Evolutionary conservation across 2,329 filamentous ascomycete genomes (phyloP), one percentile per base, ranked within the genome.

Genomic region (Myriosclerotinia scirpicola): DNA sequence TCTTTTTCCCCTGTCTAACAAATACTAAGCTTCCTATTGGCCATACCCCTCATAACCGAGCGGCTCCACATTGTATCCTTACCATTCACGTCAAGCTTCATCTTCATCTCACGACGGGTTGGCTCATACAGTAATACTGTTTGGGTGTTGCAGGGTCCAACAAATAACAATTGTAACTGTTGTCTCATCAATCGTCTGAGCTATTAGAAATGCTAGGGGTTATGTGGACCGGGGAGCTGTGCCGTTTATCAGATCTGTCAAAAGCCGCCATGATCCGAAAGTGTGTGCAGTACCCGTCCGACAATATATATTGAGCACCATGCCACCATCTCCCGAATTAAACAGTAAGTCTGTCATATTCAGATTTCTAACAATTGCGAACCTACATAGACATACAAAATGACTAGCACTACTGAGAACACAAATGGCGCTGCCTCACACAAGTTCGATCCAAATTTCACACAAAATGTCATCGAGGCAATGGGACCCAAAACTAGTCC

Each of bases 401-500:
- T 63, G 60, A 15, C 48, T 15, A 42, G 7, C 46, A 12, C 22
- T 15, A 40, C 6, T 40, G 34, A n/a, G 36, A 26, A 40, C 2
- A 14, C n/a, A 22, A 40, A 42, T 40, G 54, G 55, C 26, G 44
- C 38, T 50, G 17, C 59, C 30, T 36, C 66, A 9, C 34, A 42
- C 12, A 67, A 54, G 61, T 78, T 81, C 73, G 79, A 83, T 70
- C 81, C 81, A 60, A 76, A 77, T 78, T 89, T 89, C 81, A 90
- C 87, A 54, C 77, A 84, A 71, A 80, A 83, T 73, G 85, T 88
- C 75, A 81, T 89, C 76, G 81, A 86, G 71, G 80, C 85, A 68
- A 87, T 86, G 76, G 85, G 86, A 15, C 85, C 86, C 68, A 84
- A 85, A 67, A 83, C 84, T 15, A 79, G 81, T 69, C 83, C 86